Base-by-base conservation (phyloP, 805 yeast species). In the Saturnispora zaruensis region DNA sequence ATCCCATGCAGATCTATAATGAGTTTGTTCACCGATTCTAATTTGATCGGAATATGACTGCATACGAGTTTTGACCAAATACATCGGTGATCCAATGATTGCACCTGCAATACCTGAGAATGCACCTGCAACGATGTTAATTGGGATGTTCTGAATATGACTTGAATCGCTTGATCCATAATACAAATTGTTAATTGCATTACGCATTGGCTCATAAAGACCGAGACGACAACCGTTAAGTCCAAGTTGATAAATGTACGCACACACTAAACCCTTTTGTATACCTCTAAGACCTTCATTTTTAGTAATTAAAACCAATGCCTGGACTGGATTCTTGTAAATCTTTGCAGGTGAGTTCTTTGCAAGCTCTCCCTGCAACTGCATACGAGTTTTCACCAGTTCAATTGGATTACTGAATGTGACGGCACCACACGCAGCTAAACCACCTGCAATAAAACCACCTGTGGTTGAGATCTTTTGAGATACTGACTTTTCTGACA, bases 391-490 rank as follows among this genome's bases (percentile, higher is more conserved):
- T 70, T 93, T 93, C 58, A 91, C 88, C 54, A 93, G 73, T 67
- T 93, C 99, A 55, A 93, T 84, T 5, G 99, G 99, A 64, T 93
- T 93, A 4, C 98, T 90, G 63, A 91, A 82, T 0, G 97, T 91
- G 42, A 93, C 99, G 0, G 99, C 98, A 49, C 95, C 93, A 71
- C 98, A 90, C 3, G 98, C 97, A 3, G 99, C 99, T 14, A 85
- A 51, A 7, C 93, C 96, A 50, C 96, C 97, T 4, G 96, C 96
- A 5, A 82, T 60, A 59, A 90, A 88, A 2, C 96, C 95, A 20
- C 95, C 95, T 11, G 73, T 56, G 3, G 87, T 79, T 37, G 82
- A 74, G 20, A 84, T 75, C 55, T 76, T 70, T 56, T 78, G 82
- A n/a, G 82, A 74, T 1, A 79, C 81, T 4, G 76, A 59, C 53